Base-by-base conservation (phyloP, 2,329 filamentous ascomycete species). In the Hymenoscyphus salicellus region DNA sequence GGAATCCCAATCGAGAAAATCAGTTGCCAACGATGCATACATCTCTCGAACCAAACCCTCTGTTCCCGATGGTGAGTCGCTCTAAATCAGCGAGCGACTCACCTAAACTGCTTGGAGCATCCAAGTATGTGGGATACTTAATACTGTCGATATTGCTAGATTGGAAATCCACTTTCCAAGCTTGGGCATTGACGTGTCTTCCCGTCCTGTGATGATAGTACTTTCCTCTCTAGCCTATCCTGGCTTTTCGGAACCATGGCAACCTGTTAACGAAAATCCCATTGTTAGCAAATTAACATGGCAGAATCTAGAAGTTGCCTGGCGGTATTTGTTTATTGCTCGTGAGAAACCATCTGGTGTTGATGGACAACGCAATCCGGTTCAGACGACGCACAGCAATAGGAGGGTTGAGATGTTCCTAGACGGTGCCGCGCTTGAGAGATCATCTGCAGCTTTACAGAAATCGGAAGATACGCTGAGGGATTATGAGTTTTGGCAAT, bases 151-250 rank as follows among this genome's bases (percentile, higher is more conserved):
- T 52, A 26, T 23, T 26, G 10, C 20, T 52, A 52, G 11, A 26
- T 52, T 52, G 10, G 20, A 23, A 23, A 52, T 23, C 23, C 46
- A 26, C 23, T 52, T 28, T 26, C 46, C 5, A 52, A 60, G 36
- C 58, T 60, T 60, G 58, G 36, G 23, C 41, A n/a, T 36, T 26
- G 46, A 61, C 59, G 59, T 61, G 59, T 52, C 59, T 55, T 28
- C 33, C 26, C 17, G 59, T 11, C 11, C 28, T 30, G 38, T 41
- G 32, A 36, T 38, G 41, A 17, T 61, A 17, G 41, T 55, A 36
- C 17, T 55, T 20, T 33, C 26, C 14, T 36, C 5, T 28, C 33
- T 33, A 43, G 59, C 17, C 17, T 20, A 43, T 36, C 41, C 59
- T 14, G 30, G 59, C 20, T 38, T 55, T 8, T 14, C 3, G 59